Evolutionary conservation across 208 protist genomes (phyloP), one percentile per base, ranked within the genome.

Genomic region (Trypanosoma caninum): DNA sequence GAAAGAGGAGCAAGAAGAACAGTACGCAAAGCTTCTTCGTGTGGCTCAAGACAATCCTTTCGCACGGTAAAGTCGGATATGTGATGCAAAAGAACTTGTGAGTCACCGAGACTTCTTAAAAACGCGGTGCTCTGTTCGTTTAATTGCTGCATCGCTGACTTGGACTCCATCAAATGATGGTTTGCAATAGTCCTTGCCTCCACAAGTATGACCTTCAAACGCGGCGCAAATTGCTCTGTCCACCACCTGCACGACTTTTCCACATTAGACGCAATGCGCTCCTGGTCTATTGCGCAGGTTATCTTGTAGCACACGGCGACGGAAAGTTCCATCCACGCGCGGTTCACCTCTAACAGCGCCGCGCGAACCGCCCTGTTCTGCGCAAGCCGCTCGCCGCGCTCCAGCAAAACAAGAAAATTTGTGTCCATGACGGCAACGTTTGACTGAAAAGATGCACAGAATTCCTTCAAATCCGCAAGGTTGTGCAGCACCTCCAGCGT

Each of bases 351-450:
- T 47, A 84, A 59, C 48, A 95, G 71, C 9, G 82, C 86, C 38
- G 81, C 70, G 62, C 88, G 83, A 40, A 93, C 76, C 0, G 59
- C 73, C 16, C 23, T 23, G 59, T 90, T 82, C 31, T 53, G 48
- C 44, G 67, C 74, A 27, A 95, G 52, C 9, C 61, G 30, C 56
- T 93, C 82, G 45, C 76, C 71, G 48, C 81, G 84, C 60, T 94
- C 87, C 44, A 84, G 69, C 10, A 96, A 69, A 9, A 92, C 80
- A 25, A 88, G 73, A 63, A 93, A 93, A 66, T 95, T 93, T 53
- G 75, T 87, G 38, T 89, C 83, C 86, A 93, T 95, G 18, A 93
- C 83, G 2, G 67, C 58, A 40, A 88, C 83, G 59, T 95, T 95
- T 11, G 70, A 59, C 33, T 66, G 56, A 51, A 95, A 84, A 3